Evolutionary conservation across 805 yeast genomes (phyloP).

Genomic region (Cyberlindnera xishuangbannaensis): DNA sequence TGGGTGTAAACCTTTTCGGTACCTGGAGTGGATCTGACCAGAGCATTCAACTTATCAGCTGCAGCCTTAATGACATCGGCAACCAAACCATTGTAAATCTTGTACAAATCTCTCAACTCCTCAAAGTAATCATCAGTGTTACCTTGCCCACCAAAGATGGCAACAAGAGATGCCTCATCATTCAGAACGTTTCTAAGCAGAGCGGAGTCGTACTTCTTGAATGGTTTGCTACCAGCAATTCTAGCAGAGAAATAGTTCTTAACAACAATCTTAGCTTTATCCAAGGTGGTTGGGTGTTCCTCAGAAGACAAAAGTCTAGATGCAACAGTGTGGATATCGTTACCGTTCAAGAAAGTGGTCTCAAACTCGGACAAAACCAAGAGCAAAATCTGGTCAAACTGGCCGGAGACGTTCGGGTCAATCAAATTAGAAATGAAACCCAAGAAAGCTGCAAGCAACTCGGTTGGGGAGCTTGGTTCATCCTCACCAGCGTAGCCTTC

Average conservation of each 20-base stretch:
- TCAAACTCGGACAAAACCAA: conserved; percentile 80
- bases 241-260: conserved; percentile 70
- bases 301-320: conserved; percentile 55
- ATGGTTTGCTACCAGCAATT: conserved; percentile 42
- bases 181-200: conserved; percentile 59
- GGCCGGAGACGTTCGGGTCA: conserved; percentile 41
- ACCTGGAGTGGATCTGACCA: conserved; percentile 67
- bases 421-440: conserved; percentile 58
- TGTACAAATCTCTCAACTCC: conserved; percentile 83
- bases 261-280: conserved; percentile 68
- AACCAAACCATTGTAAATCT: conserved; percentile 69
- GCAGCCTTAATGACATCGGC: conserved; percentile 65
- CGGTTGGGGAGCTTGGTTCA: conserved; percentile 84
- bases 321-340: conserved; percentile 87
- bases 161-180: conserved; percentile 58
- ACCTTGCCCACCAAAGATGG: conserved; percentile 99
- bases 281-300: conserved; percentile 56
- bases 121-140: conserved; percentile 96
- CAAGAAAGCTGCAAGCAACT: conserved; percentile 75
- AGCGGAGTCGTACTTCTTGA: conserved; percentile 46
- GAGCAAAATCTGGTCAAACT: conserved; percentile 63
- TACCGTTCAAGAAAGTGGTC: conserved; percentile 63
- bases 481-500: conserved; percentile 82
- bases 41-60: conserved; percentile 58
- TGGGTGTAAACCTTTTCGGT: conserved; percentile 88